Conservation (phyloP, 805 yeast species). For the Wickerhamomyces kurtzmanii region DNA sequence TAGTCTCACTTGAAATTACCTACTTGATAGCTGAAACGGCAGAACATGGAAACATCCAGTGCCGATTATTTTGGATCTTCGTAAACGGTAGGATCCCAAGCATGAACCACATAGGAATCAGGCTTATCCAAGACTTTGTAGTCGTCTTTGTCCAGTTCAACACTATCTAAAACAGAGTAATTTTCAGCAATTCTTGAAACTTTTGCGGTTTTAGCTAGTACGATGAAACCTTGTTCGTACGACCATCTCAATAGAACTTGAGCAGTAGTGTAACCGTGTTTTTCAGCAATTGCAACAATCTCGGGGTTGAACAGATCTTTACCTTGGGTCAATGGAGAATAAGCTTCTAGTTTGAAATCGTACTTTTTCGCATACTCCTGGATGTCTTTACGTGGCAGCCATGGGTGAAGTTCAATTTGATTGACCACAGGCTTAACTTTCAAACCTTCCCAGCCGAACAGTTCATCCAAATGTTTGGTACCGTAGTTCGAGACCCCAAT, state of each 20-base stretch:
- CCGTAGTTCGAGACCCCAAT: conserved; percentile 80
- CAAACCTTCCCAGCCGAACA: conserved; percentile 47
- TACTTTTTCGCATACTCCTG: conserved; percentile 31
- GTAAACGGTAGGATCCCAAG: conserved; percentile 4
- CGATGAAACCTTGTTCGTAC: conserved; percentile 44
- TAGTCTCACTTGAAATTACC: too few species aligned
- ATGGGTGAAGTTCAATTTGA: conserved; percentile 55
- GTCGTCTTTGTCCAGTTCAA: conserved; percentile 2
- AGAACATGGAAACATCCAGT: too few species aligned
- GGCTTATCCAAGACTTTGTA: conserved; percentile 1
- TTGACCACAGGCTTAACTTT: conserved; percentile 60
- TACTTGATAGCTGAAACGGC: too few species aligned
- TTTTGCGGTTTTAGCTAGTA: conserved; percentile 37
- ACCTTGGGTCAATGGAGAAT: conserved; percentile 56
- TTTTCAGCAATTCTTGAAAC: conserved; percentile 28
- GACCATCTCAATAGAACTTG: conserved; percentile 54
- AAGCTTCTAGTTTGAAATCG: conserved; percentile 47
- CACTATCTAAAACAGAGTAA: conserved; percentile 21
- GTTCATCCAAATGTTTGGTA: conserved; percentile 46
- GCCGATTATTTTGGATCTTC: conserved; percentile 1
- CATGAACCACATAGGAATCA: conserved; percentile 1
- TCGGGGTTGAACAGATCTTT: conserved; percentile 31
- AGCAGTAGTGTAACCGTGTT: conserved; percentile 30
- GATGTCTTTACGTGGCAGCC: conserved; percentile 31
- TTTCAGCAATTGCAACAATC: conserved; percentile 29